A percentile compares a stretch with the other conserved stretches of the same genome.
These are phyloP conservation scores for Xanthoceras sorbifolium DNA, from an alignment of 345 rosid genomes.

Conservation along the genomic window DNA sequence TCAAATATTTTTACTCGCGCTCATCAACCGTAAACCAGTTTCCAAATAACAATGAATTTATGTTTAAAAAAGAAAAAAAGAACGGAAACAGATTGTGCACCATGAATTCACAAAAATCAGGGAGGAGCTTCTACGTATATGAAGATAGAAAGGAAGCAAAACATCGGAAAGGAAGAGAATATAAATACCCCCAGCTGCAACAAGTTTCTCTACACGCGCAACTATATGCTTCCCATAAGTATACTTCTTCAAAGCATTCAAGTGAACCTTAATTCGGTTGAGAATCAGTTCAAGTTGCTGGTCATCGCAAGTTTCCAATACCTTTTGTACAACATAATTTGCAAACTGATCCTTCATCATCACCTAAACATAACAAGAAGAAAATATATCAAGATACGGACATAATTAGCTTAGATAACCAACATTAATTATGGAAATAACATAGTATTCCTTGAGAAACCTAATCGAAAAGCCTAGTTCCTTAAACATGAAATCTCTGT, in stretches of 20 bases:
- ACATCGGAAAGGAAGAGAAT: slow-evolving; percentile 8
- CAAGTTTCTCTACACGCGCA: slow-evolving; percentile 95
- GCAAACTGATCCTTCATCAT: slow-evolving; percentile 99
- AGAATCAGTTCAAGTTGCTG: slow-evolving; percentile 83
- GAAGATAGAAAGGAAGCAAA: not conserved
- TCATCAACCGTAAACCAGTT: not conserved
- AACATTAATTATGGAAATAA: not conserved
- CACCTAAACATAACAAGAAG: slow-evolving; percentile 47
- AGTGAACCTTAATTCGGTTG: slow-evolving; percentile 81
- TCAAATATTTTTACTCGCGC: not conserved
- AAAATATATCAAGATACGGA: not conserved
- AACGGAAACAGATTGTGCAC: not conserved
- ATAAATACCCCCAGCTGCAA: slow-evolving; percentile 86
- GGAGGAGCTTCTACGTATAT: not conserved
- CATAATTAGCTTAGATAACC: not conserved
- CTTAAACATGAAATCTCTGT: not conserved
- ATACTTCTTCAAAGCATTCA: slow-evolving; percentile 87
- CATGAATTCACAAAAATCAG: not conserved
- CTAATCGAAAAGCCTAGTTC: not conserved
- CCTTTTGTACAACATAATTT: slow-evolving; percentile 97
- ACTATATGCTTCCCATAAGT: slow-evolving; percentile 98
- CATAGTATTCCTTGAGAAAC: not conserved
- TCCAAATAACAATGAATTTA: not conserved
- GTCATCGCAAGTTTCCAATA: slow-evolving; percentile 95
- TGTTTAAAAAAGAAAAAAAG: not conserved